Percentiles rank a stretch among this genome's conserved stretches.
phyloP scores from a whole-genome alignment of 2,329 filamentous ascomycete species.

The Fusarium sp. region DNA sequence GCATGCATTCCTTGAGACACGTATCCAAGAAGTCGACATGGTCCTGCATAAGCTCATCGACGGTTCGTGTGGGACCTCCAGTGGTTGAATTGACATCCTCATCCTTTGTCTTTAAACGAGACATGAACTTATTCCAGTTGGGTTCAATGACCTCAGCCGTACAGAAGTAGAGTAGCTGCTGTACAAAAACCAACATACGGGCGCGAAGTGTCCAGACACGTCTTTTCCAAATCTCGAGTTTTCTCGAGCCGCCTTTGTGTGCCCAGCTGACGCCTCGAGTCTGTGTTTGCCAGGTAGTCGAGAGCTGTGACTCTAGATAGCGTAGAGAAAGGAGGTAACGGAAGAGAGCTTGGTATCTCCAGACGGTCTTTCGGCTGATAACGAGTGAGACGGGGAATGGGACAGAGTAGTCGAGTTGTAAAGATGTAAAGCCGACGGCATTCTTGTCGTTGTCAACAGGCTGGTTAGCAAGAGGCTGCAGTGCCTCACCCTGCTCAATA shows the following conservation, averaged over 20 bases:
- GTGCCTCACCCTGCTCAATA: constrained; percentile 87
- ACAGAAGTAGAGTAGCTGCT: constrained; percentile 96
- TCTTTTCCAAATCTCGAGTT: constrained; percentile 91
- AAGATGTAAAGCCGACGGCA: constrained; percentile 88
- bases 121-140: constrained; percentile 95
- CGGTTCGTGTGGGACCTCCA: constrained; percentile 70
- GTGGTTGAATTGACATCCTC: constrained; percentile 48
- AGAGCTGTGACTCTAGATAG: constrained; percentile 87
- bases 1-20: constrained; percentile 98
- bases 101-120: constrained; percentile 75
- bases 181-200: constrained; percentile 96
- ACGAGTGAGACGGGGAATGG: constrained; percentile 96
- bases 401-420: constrained; percentile 93
- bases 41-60: constrained; percentile 98
- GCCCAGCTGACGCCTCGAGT: constrained; percentile 84
- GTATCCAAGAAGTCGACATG: constrained; percentile 98
- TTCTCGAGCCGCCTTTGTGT: constrained; percentile 77
- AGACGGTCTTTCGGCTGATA: constrained; percentile 95
- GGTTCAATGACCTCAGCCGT: constrained; percentile 97
- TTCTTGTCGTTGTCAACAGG: constrained; percentile 84
- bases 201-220: constrained; percentile 91
- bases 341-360: constrained; percentile 95
- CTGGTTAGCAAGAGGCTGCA: constrained; percentile 76
- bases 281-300: constrained; percentile 90
- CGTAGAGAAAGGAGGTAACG: constrained; percentile 91